Conservation (phyloP, 495 filamentous ascomycete species). For the Tuber microsphaerosporum region DNA sequence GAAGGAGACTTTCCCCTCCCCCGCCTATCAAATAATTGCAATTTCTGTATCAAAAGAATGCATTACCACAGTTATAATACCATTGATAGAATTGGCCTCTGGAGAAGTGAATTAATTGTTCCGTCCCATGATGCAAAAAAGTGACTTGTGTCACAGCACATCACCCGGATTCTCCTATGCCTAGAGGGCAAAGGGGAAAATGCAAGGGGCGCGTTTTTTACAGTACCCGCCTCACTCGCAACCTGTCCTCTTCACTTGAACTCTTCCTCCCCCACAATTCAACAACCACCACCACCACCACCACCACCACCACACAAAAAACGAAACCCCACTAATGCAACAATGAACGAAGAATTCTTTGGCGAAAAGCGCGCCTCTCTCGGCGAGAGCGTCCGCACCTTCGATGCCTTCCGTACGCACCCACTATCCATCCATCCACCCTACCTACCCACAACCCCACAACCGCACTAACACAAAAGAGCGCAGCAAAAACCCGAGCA, state of each 20-base stretch:
- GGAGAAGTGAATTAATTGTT: neutral
- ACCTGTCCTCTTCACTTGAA: neutral
- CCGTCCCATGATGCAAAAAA: neutral
- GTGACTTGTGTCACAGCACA: neutral
- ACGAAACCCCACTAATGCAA: conserved; percentile 23
- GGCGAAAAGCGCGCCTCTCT: conserved; percentile 33
- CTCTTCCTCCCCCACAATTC: neutral
- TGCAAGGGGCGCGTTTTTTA: neutral
- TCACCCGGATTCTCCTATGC: neutral
- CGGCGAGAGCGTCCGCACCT: conserved; percentile 57
- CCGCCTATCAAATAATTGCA: neutral
- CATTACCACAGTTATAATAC: neutral
- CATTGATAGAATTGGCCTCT: neutral
- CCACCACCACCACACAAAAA: neutral
- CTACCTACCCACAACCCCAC: conserved; percentile 4
- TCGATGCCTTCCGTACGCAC: conserved; percentile 92
- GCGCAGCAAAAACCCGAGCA: conserved; percentile 76
- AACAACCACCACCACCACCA: conserved; percentile 8
- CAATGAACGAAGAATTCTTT: conserved; percentile 42
- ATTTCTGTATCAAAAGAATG: conserved; percentile 2
- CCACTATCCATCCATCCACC: neutral
- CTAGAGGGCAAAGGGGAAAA: neutral
- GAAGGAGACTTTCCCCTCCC: neutral
- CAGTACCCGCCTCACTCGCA: neutral
- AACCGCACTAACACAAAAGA: conserved; percentile 33